Percentiles rank a stretch among this genome's conserved stretches.
These are phyloP conservation scores for Penicillium sp. DNA, from an alignment of 2,329 filamentous ascomycete species.

Conservation along the genomic window DNA sequence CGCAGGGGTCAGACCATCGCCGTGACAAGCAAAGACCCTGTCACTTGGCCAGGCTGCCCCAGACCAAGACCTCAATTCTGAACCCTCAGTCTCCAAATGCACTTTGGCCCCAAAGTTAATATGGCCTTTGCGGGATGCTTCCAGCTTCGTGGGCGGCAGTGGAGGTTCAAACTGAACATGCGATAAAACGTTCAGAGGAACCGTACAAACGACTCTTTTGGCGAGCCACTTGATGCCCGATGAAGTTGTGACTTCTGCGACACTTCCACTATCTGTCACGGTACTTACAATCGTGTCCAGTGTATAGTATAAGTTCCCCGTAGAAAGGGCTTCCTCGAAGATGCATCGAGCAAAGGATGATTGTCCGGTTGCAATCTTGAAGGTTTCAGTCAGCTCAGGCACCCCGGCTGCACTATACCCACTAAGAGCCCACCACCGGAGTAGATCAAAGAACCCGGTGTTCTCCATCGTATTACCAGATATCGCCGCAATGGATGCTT, in stretches of 20 bases:
- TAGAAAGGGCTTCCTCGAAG: slow-evolving; percentile 3
- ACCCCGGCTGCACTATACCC: slow-evolving; percentile 1
- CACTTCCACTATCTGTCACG: background rate
- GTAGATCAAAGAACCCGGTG: slow-evolving; percentile 4
- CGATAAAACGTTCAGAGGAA: slow-evolving; percentile 9
- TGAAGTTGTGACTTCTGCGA: background rate
- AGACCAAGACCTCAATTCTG: slow-evolving; percentile 1
- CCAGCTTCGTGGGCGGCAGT: background rate
- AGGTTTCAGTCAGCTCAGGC: slow-evolving; percentile 1
- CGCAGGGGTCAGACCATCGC: background rate
- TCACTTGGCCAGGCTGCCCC: background rate
- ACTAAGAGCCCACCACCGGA: slow-evolving; percentile 9
- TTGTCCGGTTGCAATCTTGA: slow-evolving; percentile 5
- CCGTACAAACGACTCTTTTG: background rate
- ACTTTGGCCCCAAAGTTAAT: background rate
- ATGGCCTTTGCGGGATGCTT: background rate
- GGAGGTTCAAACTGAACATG: background rate
- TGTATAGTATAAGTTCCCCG: slow-evolving; percentile 1
- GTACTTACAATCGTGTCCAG: background rate
- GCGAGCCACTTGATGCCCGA: background rate
- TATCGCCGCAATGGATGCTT: background rate
- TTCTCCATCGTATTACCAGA: slow-evolving; percentile 5
- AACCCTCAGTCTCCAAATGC: slow-evolving; percentile 1
- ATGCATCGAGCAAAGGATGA: slow-evolving; percentile 1
- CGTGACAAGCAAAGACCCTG: slow-evolving; percentile 1